A percentile compares a stretch with the other conserved stretches of the same genome.
phyloP scores from a whole-genome alignment of 768 basidiomycete species.

The Favolaschia claudopus region DNA sequence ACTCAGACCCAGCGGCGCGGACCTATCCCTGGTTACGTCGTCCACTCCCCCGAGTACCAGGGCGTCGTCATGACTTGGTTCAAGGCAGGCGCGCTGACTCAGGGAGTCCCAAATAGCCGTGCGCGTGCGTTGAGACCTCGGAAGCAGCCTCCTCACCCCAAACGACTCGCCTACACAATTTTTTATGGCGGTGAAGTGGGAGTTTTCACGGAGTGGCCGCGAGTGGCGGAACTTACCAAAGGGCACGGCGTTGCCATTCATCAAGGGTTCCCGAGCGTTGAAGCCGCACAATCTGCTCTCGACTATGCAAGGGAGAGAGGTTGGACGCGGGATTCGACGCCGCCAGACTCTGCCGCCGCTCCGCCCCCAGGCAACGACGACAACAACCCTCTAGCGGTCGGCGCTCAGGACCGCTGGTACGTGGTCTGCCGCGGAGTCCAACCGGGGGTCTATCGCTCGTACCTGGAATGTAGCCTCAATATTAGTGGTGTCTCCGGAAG shows the following conservation, averaged over 20 bases:
- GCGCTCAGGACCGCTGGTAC: neutral
- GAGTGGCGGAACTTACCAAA: neutral
- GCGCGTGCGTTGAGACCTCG: too few relatives aligned
- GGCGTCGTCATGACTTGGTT: neutral
- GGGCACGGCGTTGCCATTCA: neutral
- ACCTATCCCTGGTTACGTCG: neutral
- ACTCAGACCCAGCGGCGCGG: neutral
- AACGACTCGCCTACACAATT: neutral
- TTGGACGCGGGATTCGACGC: neutral
- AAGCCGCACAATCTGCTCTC: neutral
- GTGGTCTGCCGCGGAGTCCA: neutral
- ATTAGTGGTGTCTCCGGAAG: neutral
- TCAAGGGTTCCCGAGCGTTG: neutral
- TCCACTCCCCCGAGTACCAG: neutral
- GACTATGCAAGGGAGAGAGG: neutral
- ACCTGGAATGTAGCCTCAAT: neutral
- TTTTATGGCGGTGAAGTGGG: conserved; percentile 5
- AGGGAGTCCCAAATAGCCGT: neutral
- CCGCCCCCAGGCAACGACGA: neutral
- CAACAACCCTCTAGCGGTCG: neutral
- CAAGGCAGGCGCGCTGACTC: neutral
- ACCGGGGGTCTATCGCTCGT: conserved; percentile 1
- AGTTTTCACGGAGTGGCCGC: neutral
- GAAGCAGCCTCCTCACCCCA: neutral
- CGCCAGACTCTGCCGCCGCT: neutral